These are phyloP conservation scores for Aspergillus nanangensis DNA, from an alignment of 495 filamentous ascomycete genomes.

Conservation along the genomic window DNA sequence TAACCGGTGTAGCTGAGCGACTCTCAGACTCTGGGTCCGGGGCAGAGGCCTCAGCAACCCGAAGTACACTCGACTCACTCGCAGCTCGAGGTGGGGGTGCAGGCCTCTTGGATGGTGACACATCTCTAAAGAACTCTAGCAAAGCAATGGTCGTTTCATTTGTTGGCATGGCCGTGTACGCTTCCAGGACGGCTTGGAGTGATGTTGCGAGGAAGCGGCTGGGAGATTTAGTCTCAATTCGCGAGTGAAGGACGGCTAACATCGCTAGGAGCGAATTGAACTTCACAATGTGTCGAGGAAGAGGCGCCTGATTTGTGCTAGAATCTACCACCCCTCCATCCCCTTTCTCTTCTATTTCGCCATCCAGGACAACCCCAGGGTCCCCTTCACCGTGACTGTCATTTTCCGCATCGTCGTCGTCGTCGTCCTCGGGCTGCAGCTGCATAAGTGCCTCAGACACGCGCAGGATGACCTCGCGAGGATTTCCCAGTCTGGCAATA, in stretches of 20 bases:
- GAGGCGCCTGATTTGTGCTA: slow-evolving; percentile 1
- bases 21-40: slow-evolving; percentile 78
- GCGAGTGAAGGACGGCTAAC: slow-evolving; percentile 77
- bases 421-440: slow-evolving; percentile 51
- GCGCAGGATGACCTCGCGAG: slow-evolving; percentile 88
- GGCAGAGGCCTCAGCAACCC: slow-evolving; percentile 47
- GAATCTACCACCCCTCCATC: slow-evolving; percentile 4
- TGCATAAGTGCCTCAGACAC: slow-evolving; percentile 68
- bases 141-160: slow-evolving; percentile 69
- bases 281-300: slow-evolving; percentile 39
- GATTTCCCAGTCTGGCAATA: slow-evolving; percentile 81
- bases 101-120: slow-evolving; percentile 70
- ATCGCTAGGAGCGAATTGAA: slow-evolving; percentile 77
- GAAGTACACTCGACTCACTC: slow-evolving; percentile 42
- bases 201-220: slow-evolving; percentile 91
- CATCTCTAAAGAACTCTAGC: slow-evolving; percentile 67
- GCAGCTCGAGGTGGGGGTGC: slow-evolving; percentile 66
- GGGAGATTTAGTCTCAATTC: slow-evolving; percentile 86
- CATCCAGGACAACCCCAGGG: not conserved
- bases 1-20: slow-evolving; percentile 42
- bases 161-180: slow-evolving; percentile 54
- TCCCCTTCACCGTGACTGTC: slow-evolving; percentile 1
- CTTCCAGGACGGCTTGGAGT: slow-evolving; percentile 67
- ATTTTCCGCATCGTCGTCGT: slow-evolving; percentile 43
- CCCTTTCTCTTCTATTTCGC: slow-evolving; percentile 1